These are phyloP conservation scores for Cytospora schulzeri DNA, from an alignment of 2,329 filamentous ascomycete genomes.

Conservation along the genomic window DNA sequence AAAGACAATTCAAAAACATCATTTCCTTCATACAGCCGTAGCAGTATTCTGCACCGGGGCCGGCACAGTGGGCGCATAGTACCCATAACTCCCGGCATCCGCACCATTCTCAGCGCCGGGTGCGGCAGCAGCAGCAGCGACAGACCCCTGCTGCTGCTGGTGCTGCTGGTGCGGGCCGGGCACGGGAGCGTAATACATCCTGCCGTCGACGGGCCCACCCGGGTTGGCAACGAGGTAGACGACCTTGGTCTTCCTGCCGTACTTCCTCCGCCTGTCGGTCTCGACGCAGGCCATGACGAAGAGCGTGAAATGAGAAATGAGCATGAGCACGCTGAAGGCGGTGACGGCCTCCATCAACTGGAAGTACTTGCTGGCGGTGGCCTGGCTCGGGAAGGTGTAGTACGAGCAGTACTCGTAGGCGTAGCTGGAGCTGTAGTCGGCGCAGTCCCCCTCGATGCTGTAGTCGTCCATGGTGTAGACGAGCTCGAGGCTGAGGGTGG, in stretches of 20 bases:
- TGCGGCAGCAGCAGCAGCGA: no score
- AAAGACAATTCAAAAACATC: no score
- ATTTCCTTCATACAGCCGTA: background rate
- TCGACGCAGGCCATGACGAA: constrained; percentile 31
- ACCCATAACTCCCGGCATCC: background rate
- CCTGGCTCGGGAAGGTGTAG: constrained; percentile 16
- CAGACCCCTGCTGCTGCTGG: no score
- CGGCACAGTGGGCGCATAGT: background rate
- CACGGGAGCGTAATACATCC: constrained; percentile 14
- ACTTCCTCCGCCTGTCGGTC: constrained; percentile 27
- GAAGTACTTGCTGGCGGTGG: constrained; percentile 7
- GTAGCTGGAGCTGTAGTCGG: constrained; percentile 22
- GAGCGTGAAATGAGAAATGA: constrained; percentile 26
- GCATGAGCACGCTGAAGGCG: constrained; percentile 29
- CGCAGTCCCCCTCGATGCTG: constrained; percentile 28
- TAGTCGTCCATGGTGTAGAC: constrained; percentile 33
- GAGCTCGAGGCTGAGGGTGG: constrained; percentile 43
- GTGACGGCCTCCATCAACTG: constrained; percentile 29
- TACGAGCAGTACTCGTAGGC: constrained; percentile 28
- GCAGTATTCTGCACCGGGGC: background rate
- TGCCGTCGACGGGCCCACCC: constrained; percentile 12
- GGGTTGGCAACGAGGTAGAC: constrained; percentile 22
- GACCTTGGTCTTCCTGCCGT: constrained; percentile 13
- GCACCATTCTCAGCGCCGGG: background rate
- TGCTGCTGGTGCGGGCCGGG: no score